Evolutionary conservation across 1,284 basidiomycete species (phyloP), one percentile per base, ranked within the genome.

Genomic region (Moniliophthora roreri): DNA sequence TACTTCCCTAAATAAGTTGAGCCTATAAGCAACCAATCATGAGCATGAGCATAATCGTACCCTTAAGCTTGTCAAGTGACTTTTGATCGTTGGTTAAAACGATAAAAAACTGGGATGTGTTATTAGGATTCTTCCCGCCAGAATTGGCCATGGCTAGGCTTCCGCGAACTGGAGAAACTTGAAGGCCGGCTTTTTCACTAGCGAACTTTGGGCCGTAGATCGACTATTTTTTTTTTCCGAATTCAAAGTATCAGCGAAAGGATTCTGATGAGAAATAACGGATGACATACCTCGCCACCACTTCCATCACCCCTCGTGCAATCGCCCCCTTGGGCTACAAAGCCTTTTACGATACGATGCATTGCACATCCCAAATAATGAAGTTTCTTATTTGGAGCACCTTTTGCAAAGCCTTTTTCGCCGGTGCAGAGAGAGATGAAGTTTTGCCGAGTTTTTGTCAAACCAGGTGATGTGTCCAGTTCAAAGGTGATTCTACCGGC

Each of bases 21-120:
- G n/a, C 16, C 13, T 20, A 45, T 13, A 16, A 45, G 10, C 5
- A 9, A n/a, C 11, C 28, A 26, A 11, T 10, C 7, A 26, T 2
- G 10, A 15, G 23, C 21, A 38, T 23, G 10, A 13, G 11, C 40
- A 26, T 24, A 18, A 41, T 10, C 39, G 6, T 21, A 54, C 50
- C 53, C 69, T 55, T 56, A 23, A 80, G 58, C 63, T 75, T 80
- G 40, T 69, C 64, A 35, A 79, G 62, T 53, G 67, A 68, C 35
- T 58, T 54, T 28, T 73, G 66, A 37, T 78, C 73, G 42, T 70
- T 66, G 1, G 76, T 70, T 26, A 79, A 69, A 21, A 77, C 72
- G 48, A 80, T 58, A 51, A 80, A 81, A 64, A 78, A 81, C 60
- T 80, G 76, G 9, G 77, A 78, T 37, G 75, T 69, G 56, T 78